Base-by-base conservation (phyloP, 106 monocot genomes). In the Hemerocallis citrina region DNA sequence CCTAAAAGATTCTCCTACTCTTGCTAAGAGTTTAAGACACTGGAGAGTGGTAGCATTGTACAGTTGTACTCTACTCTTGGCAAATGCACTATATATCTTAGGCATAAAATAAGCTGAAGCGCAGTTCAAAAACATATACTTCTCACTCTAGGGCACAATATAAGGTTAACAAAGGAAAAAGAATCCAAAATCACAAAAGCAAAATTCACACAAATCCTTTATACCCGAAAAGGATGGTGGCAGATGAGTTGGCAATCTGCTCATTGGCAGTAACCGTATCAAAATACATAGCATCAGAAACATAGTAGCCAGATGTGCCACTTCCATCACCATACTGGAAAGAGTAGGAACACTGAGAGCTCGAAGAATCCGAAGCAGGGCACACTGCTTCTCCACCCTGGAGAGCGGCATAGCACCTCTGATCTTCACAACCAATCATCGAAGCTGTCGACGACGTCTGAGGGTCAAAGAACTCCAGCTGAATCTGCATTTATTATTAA, bases 321-420 rank as follows among this genome's bases (percentile, higher is more conserved):
- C 96, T 96, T 16, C 90, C 96, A 77, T 96, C 96, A 43, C 96
- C 96, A 64, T 96, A 96, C 37, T 79, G 78, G 56, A 91, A 96
- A 30, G 78, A 48, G 65, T 96, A 96, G 44, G 65, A 66, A 55
- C 96, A 96, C 28, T 59, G 49, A 49, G 84, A 63, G 37, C 57
- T 75, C 11, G 73, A 51, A 24, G 68, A 63, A 29, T 42, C 62
- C 1, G 80, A 80, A 30, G 81, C 43, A 7, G 73, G 33, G 68
- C 96, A 96, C 17, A 22, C 25, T 24, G 83, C 73, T 74, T 78
- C 78, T 29, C 81, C 73, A 36, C 51, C 76, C 61, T 77, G 80
- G 32, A 75, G 30, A 36, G 71, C 84, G 37, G 74, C 35, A 17
- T 64, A 70, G 50, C 96, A 96, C 54, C 74, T 81, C 67, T 79